Percentiles rank a stretch among this genome's conserved stretches.
Conservation (phyloP, 2,329 filamentous ascomycete genomes). For the Monascus ruber region DNA sequence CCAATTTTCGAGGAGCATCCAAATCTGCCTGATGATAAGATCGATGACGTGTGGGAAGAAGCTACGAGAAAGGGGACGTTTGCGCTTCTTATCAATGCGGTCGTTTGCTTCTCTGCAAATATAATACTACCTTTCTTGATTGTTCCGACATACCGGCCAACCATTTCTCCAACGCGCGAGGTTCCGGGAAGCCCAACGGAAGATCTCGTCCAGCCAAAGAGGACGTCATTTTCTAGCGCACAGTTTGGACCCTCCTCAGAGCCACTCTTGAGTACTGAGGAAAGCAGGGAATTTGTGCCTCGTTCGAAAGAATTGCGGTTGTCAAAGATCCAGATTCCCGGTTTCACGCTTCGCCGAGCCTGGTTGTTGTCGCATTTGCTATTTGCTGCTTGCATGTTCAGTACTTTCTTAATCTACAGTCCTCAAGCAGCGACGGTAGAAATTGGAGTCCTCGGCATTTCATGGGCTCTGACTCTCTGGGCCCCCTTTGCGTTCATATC, state of each 20-base stretch:
- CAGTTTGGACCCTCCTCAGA: constrained; percentile 21
- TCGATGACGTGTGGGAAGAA: constrained; percentile 69
- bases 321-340: constrained; percentile 59
- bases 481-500: constrained; percentile 92
- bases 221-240: constrained; percentile 21
- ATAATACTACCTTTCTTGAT: constrained; percentile 78
- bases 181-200: constrained; percentile 3
- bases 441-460: constrained; percentile 72
- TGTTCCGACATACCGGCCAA: constrained; percentile 56
- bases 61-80: constrained; percentile 82
- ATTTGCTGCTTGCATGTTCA: constrained; percentile 70
- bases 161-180: constrained; percentile 3
- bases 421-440: constrained; percentile 63
- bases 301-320: constrained; percentile 32
- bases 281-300: constrained; percentile 3
- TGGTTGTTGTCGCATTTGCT: constrained; percentile 82
- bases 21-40: constrained; percentile 61
- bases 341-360: constrained; percentile 73
- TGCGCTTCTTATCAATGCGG: constrained; percentile 76
- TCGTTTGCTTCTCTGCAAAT: constrained; percentile 72
- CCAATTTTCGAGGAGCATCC: constrained; percentile 68
- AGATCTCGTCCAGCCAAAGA: constrained; percentile 12
- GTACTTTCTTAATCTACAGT: constrained; percentile 65
- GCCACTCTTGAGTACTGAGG: constrained; percentile 13
- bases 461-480: constrained; percentile 89